phyloP scores from a whole-genome alignment of 2,329 filamentous ascomycete species.

The Scortechinia acanthostroma region DNA sequence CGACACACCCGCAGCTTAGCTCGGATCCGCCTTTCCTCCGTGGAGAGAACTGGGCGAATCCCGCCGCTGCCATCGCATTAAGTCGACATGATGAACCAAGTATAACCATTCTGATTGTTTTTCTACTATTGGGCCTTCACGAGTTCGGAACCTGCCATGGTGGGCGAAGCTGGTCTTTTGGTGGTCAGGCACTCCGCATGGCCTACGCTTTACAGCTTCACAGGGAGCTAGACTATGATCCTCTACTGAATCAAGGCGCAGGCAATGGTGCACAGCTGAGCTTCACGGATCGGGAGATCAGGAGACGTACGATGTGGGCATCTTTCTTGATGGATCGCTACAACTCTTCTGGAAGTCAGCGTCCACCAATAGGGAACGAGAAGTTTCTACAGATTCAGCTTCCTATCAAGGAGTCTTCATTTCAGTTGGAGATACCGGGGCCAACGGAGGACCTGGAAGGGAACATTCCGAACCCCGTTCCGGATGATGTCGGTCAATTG shows the following conservation, averaged over 20 bases:
- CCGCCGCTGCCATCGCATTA: constrained; percentile 79
- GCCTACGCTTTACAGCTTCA: constrained; percentile 92
- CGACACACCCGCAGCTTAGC: constrained; percentile 74
- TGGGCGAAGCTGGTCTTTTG: constrained; percentile 89
- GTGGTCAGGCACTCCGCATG: constrained; percentile 92
- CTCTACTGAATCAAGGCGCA: constrained; percentile 51
- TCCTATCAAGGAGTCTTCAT: constrained; percentile 82
- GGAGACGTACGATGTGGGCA: constrained; percentile 92
- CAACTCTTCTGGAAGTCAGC: constrained; percentile 88
- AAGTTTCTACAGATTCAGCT: constrained; percentile 83
- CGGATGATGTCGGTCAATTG: constrained; percentile 55
- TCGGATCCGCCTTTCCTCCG: constrained; percentile 75
- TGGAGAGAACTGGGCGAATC: constrained; percentile 83
- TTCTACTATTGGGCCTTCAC: constrained; percentile 81
- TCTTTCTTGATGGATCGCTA: constrained; percentile 97
- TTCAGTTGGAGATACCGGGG: constrained; percentile 83
- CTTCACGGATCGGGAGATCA: constrained; percentile 87
- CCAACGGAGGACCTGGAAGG: constrained; percentile 79
- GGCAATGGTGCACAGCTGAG: constrained; percentile 51
- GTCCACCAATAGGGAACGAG: constrained; percentile 84
- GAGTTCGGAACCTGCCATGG: constrained; percentile 97
- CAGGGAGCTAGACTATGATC: constrained; percentile 80
- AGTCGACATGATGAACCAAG: constrained; percentile 90
- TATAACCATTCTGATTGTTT: constrained; percentile 87
- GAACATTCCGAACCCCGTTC: constrained; percentile 52